Evolutionary conservation across 2,329 filamentous ascomycete species (phyloP), one percentile per base, ranked within the genome.

Genomic region (Aureobasidium melanogenum): DNA sequence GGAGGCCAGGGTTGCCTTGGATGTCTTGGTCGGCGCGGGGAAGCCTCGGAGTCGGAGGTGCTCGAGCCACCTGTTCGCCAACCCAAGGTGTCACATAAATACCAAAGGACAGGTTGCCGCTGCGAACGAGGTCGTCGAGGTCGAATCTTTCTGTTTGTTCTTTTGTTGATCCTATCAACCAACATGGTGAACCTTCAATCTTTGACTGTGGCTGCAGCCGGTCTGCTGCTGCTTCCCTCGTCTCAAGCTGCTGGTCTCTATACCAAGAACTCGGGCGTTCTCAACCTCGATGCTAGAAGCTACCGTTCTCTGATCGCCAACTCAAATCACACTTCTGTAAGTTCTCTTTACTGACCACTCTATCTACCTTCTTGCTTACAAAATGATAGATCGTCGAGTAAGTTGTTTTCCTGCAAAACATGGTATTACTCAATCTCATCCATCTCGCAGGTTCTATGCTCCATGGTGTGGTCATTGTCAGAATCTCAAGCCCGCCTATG

Each of bases 401-500:
- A 69, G 73, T 52, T 12, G 14, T 19, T 26, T 17, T 17, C 22
- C 14, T 36, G 5, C 17, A 26, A 26, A 26, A 17, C 12, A 39
- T 15, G 4, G 22, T 34, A 26, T 39, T 55, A 30, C n/a, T 41
- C 44, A 62, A 43, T 63, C 57, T 56, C 56, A 59, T 38, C 22
- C 12, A n/a, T 30, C n/a, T 19, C 69, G 51, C 72, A 67, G 73
- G 73, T 97, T 97, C 82, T 97, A 96, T 71, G 93, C 93, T 9
- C 93, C 93, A 26, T 97, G 93, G 93, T 97, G 94, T 70, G 94
- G 93, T 44, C 94, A 97, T 77, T 99, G 94, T 79, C 84, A 96
- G 77, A 97, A 88, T 76, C 87, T 99, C 70, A 92, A 97, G 77
- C 93, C 92, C 3, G 89, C 90, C 47, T 99, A 94, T 76, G 93